phyloP scores from a whole-genome alignment of 768 basidiomycete genomes.

The Erythrobasidium yunnanense region DNA sequence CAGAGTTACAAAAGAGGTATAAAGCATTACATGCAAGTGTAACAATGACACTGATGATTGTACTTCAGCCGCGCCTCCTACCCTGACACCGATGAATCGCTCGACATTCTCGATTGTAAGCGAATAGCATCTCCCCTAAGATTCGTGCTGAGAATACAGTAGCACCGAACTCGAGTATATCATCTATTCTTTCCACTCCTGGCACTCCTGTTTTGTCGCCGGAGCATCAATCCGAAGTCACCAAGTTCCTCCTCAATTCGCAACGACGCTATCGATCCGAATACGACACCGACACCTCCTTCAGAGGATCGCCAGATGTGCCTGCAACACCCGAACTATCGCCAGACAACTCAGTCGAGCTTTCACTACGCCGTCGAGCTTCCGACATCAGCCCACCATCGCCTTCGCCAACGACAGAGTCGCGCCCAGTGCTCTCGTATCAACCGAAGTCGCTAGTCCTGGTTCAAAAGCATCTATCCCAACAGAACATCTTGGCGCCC shows the following conservation, averaged over 20 bases:
- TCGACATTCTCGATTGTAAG: conserved; percentile 13
- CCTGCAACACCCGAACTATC: conserved; percentile 17
- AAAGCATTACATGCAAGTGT: neutral
- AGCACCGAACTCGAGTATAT: neutral
- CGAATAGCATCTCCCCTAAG: neutral
- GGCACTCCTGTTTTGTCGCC: conserved; percentile 13
- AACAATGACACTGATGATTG: neutral
- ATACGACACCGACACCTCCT: neutral
- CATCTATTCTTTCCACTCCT: neutral
- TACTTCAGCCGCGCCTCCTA: neutral
- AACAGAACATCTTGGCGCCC: neutral
- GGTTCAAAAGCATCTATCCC: conserved; percentile 20
- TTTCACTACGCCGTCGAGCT: neutral
- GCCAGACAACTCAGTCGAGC: neutral
- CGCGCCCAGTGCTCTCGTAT: neutral
- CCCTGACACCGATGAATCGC: conserved; percentile 17
- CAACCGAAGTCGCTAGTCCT: conserved; percentile 11
- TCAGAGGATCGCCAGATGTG: neutral
- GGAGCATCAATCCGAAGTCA: neutral
- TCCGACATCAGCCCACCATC: neutral
- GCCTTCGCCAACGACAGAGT: neutral
- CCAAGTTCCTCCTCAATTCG: conserved; percentile 11
- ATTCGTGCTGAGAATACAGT: neutral
- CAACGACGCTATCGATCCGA: conserved; percentile 12
- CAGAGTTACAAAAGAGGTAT: conserved; percentile 18